Base-by-base conservation (phyloP, 1,284 basidiomycete species). In the Sanghuangporus sanghuang region DNA sequence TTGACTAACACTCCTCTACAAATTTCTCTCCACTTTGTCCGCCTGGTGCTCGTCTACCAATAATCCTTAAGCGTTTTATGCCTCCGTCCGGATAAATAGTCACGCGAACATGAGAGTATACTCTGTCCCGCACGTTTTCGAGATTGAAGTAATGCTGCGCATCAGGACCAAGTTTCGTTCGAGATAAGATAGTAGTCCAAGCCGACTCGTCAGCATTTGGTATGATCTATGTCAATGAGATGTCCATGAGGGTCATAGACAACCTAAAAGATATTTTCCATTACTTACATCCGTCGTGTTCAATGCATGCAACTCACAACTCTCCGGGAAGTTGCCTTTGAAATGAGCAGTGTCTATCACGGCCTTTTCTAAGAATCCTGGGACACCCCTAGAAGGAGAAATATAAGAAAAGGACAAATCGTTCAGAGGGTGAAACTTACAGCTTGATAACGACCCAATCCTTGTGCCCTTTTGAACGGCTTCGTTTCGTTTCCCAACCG, bases 401-500 rank as follows among this genome's bases (percentile, higher is more conserved):
- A 54, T 5, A 38, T 32, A 4, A 32, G 18, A 14, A 32, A 11
- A 38, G 3, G 53, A 54, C 12, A 16, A 8, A 11, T 6, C 16
- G 2, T 38, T 18, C 11, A 18, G 23, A 35, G 11, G 6, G 2
- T 12, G 12, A 64, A 44, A 78, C 89, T 75, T 72, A 95, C 90
- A 99, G 80, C 77, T 89, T 90, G 67, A 97, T 88, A 63, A 98
- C 84, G 3, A 86, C 90, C 92, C 93, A 98, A 71, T 99, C 96
- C 64, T 87, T 91, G 71, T 97, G 89, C 57, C 87, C 88, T 61
- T 84, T 80, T 50, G 80, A 79, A 58, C 96, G 82, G 69, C 90
- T 95, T 62, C 97, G 85, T 73, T 92, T 93, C 1, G 96, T 98
- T 77, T 99, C 96, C 97, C 96, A 99, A 6, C 97, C 96, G 73